Base-by-base conservation (phyloP, 2,329 filamentous ascomycete species). In the Tolypocladium album region DNA sequence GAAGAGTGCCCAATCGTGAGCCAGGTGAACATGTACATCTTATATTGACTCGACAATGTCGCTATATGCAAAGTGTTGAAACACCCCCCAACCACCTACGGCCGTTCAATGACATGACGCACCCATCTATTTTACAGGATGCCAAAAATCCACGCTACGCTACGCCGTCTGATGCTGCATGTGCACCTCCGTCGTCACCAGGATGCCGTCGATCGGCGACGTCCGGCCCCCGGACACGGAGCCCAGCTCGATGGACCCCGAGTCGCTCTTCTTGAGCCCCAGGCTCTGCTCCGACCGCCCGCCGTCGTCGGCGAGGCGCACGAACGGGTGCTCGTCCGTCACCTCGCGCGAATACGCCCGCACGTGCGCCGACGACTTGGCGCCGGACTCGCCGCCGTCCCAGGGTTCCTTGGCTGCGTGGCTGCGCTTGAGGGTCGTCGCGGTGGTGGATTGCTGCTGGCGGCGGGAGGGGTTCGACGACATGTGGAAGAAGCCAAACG, bases 281-380 rank as follows among this genome's bases (percentile, higher is more conserved):
- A 36, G 31, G 50, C 50, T 36, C 50, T 53, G 50, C 17, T 53
- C 31, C 8, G 31, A 53, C 20, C 31, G 61, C 8, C 50, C 60
- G 40, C 61, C 43, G 24, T 61, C 58, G 17, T 57, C 47, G 34
- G 34, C 34, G 11, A 61, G 57, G 11, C 42, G 53, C 17, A 34
- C 60, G 56, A 63, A 63, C 2, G 60, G 61, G 15, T 61, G 61
- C 43, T 61, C 61, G 43, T 63, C 55, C 24, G 56, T 59, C n/a
- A 58, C 57, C 3, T 11, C 50, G 17, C 20, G 17, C 8, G 20
- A 36, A 6, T 13, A 53, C 27, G 27, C 50, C 22, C 50, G 50
- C 31, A 15, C 50, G 50, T 53, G 50, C 31, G 31, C 31, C 27
- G 50, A 34, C 12, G 47, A 53, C 31, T 20, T 36, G 50, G 31